phyloP scores from a whole-genome alignment of 192 early-diverging fungal genomes.

The Podila epicladia region DNA sequence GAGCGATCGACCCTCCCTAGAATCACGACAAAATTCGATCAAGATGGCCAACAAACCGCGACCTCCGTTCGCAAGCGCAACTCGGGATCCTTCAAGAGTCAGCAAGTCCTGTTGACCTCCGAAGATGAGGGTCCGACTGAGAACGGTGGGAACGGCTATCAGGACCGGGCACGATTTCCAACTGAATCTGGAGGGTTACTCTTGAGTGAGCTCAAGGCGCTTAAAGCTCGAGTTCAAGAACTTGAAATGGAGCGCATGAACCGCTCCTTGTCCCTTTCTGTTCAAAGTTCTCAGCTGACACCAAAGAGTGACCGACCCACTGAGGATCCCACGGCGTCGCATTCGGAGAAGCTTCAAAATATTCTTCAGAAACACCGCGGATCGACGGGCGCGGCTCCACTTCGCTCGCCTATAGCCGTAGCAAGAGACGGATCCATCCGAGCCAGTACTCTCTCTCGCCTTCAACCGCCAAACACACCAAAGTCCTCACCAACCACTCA shows the following conservation, averaged over 20 bases:
- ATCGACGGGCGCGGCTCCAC: background rate
- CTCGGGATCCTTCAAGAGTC: conserved; percentile 34
- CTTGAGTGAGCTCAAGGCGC: conserved; percentile 39
- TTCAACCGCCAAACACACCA: background rate
- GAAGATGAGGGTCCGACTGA: conserved; percentile 18
- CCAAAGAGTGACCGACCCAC: background rate
- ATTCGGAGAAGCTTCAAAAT: conserved; percentile 30
- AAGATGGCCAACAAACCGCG: conserved; percentile 6
- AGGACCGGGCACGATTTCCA: conserved; percentile 16
- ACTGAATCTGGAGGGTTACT: conserved; percentile 17
- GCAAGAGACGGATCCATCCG: background rate
- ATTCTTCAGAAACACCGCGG: conserved; percentile 16
- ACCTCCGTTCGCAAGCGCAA: conserved; percentile 11
- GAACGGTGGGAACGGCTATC: background rate
- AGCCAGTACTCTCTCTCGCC: background rate
- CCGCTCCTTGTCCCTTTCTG: conserved; percentile 34
- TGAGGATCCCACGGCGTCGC: background rate
- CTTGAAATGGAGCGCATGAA: conserved; percentile 46
- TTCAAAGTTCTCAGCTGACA: conserved; percentile 21
- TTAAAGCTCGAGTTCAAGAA: conserved; percentile 42
- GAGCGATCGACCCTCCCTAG: background rate
- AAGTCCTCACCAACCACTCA: conserved; percentile 3
- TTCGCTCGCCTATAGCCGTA: conserved; percentile 10
- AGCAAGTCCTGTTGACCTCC: conserved; percentile 10
- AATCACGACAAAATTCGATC: conserved; percentile 4